Conservation (phyloP, 306 rosid species). For the Senna tora region DNA sequence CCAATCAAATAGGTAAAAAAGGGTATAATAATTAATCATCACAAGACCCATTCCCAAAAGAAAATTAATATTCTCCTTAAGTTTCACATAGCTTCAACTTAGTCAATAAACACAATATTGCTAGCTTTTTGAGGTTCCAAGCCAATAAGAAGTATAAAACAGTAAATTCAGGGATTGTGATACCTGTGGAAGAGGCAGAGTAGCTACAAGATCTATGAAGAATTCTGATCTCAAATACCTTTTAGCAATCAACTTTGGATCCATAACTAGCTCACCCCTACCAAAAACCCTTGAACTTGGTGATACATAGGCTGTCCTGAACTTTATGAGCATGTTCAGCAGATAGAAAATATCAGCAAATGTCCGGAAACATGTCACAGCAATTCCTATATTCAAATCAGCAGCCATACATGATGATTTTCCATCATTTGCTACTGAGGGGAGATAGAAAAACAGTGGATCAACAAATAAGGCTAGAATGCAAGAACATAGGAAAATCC, state of each 20-base stretch:
- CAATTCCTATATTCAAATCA: conserved; percentile 75
- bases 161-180: conserved; percentile 1
- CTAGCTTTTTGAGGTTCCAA: not conserved
- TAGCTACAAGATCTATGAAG: conserved; percentile 74
- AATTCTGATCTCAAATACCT: conserved; percentile 77
- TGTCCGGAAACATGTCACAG: conserved; percentile 76
- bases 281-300: conserved; percentile 92
- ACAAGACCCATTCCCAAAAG: too few species aligned
- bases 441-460: conserved; percentile 86
- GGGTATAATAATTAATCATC: too few species aligned
- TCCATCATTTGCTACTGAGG: conserved; percentile 50
- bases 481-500: conserved; percentile 69
- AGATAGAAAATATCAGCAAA: conserved; percentile 76
- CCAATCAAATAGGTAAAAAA: too few species aligned
- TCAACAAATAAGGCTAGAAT: conserved; percentile 78
- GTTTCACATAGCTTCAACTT: too few species aligned
- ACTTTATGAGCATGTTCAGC: conserved; percentile 70
- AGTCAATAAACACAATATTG: not conserved
- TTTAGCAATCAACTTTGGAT: conserved; percentile 60
- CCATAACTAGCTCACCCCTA: conserved; percentile 88
- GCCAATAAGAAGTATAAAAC: not conserved
- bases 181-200: conserved; percentile 98
- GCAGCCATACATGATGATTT: conserved; percentile 67
- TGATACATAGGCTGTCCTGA: conserved; percentile 78
- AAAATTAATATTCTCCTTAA: too few species aligned